phyloP scores from a whole-genome alignment of 305 asterid genomes.

The Solanum hybrid region DNA sequence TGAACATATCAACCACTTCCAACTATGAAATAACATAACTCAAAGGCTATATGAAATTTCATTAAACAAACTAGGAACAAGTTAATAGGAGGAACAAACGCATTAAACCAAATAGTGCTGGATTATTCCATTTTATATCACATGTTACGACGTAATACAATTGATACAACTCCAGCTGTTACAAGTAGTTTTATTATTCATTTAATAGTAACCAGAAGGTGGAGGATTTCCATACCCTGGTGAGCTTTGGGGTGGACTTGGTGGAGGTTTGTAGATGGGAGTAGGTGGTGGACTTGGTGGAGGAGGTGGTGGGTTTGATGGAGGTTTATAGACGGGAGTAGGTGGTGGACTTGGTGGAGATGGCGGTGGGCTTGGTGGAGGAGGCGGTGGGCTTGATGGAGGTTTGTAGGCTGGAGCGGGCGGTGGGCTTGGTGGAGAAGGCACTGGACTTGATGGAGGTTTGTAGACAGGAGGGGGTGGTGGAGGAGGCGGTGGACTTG shows the following conservation, averaged over 20 bases:
- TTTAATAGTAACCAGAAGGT: background rate
- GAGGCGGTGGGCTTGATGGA: background rate
- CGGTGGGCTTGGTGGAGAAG: background rate
- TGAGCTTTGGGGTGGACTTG: background rate
- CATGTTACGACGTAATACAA: background rate
- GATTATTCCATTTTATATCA: background rate
- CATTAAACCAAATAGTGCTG: background rate
- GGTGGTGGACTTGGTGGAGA: background rate
- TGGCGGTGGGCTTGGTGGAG: background rate
- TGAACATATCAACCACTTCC: background rate
- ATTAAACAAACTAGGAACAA: background rate
- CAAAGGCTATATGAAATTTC: background rate
- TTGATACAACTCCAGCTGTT: background rate
- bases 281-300: background rate
- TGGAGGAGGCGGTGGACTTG: background rate
- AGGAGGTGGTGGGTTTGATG: background rate
- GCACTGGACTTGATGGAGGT: background rate
- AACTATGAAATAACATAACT: background rate
- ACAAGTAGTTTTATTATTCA: background rate
- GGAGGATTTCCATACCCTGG: background rate
- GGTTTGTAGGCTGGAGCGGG: background rate
- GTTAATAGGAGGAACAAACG: background rate
- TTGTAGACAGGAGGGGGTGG: background rate
- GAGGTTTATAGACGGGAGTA: background rate
- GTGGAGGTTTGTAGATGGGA: background rate